Conservation (phyloP, 2,329 filamentous ascomycete genomes). For the Colletotrichum incanum region DNA sequence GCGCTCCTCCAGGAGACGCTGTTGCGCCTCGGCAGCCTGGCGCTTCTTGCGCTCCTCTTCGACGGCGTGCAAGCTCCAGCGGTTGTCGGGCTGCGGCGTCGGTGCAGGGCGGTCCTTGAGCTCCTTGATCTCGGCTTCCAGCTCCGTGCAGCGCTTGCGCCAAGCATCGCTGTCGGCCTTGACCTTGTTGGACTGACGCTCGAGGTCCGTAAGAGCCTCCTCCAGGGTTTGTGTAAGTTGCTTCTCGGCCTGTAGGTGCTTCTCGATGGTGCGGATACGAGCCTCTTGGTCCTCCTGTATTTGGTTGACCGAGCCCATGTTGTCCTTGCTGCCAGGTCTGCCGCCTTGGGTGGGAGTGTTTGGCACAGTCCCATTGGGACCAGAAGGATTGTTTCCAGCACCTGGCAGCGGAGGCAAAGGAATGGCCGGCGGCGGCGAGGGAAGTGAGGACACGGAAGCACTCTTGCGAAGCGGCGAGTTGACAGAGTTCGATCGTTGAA, state of each 20-base stretch:
- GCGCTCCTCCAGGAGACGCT: conserved; percentile 90
- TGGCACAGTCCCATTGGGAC: conserved; percentile 56
- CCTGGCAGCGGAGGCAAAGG: conserved; percentile 92
- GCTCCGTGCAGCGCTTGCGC: conserved; percentile 85
- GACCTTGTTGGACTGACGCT: conserved; percentile 91
- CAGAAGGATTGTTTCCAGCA: conserved; percentile 64
- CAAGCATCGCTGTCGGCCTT: conserved; percentile 92
- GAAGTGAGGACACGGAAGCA: conserved; percentile 84
- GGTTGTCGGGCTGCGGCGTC: conserved; percentile 67
- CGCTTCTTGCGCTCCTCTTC: conserved; percentile 97
- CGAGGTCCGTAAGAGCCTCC: conserved; percentile 94
- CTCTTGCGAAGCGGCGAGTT: conserved; percentile 86
- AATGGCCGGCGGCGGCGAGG: conserved; percentile 94
- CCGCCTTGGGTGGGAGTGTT: conserved; percentile 68
- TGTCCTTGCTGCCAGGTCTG: conserved; percentile 88
- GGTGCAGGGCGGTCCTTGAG: conserved; percentile 66
- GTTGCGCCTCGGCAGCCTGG: conserved; percentile 89
- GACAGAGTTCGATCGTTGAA: conserved; percentile 73
- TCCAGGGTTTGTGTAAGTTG: conserved; percentile 96
- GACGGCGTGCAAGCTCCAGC: conserved; percentile 87
- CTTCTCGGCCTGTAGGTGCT: conserved; percentile 95
- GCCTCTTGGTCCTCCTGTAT: conserved; percentile 95
- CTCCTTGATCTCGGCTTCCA: conserved; percentile 81
- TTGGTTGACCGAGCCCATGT: conserved; percentile 75
- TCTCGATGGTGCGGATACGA: conserved; percentile 95